Percentiles rank a stretch among this genome's conserved stretches.
phyloP scores from a whole-genome alignment of 192 early-diverging fungal species.

The Backusella westeae region DNA sequence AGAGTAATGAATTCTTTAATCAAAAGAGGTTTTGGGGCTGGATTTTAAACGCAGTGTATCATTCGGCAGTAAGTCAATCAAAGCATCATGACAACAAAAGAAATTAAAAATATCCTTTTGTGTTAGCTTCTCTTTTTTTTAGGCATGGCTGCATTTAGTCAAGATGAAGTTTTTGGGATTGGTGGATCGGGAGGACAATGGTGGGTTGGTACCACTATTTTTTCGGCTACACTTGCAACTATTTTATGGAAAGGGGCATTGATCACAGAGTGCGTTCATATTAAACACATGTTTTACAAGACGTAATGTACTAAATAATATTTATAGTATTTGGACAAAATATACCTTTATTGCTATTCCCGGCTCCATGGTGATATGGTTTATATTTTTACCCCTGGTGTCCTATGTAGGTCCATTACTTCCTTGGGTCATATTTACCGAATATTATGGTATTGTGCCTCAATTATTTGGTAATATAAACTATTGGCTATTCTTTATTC shows the following conservation, averaged over 20 bases:
- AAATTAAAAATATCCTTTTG: background rate
- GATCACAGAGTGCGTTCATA: constrained; percentile 64
- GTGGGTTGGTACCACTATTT: constrained; percentile 88
- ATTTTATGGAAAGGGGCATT: constrained; percentile 90
- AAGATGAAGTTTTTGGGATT: constrained; percentile 63
- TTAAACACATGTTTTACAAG: background rate
- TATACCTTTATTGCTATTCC: constrained; percentile 89
- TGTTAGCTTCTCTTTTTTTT: constrained; percentile 63
- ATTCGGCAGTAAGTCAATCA: constrained; percentile 63
- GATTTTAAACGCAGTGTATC: constrained; percentile 89
- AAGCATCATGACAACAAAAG: background rate
- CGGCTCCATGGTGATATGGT: constrained; percentile 88
- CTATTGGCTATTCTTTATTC: constrained; percentile 85
- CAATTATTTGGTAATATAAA: constrained; percentile 60
- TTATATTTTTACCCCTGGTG: constrained; percentile 83
- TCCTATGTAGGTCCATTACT: constrained; percentile 74
- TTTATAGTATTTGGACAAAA: constrained; percentile 84
- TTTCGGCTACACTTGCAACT: constrained; percentile 84
- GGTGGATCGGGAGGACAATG: constrained; percentile 83
- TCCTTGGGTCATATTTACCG: constrained; percentile 53
- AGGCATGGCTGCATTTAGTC: constrained; percentile 62
- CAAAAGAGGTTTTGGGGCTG: constrained; percentile 87
- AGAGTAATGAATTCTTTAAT: constrained; percentile 64
- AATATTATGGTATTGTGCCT: constrained; percentile 70
- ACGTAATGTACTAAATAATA: background rate